phyloP scores from a whole-genome alignment of 495 filamentous ascomycete genomes.

The Xylaria cubensis region DNA sequence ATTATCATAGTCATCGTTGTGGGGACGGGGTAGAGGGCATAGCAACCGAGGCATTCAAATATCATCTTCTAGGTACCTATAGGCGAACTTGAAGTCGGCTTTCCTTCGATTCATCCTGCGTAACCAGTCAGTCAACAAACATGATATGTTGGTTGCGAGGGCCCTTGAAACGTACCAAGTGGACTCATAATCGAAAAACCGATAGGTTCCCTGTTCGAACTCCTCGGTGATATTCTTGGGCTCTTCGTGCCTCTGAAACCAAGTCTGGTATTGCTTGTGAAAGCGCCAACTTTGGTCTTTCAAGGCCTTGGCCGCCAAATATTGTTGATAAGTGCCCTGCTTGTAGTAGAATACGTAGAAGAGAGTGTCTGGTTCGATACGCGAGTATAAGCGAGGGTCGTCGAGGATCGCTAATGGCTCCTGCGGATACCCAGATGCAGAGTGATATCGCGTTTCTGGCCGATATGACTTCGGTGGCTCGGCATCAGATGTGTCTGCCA shows the following conservation, averaged over 20 bases:
- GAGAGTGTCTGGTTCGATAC: conserved; percentile 93
- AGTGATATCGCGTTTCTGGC: conserved; percentile 69
- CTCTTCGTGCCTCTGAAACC: conserved; percentile 98
- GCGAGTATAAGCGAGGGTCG: conserved; percentile 82
- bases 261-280: conserved; percentile 99
- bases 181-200: conserved; percentile 99
- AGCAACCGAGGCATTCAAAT: conserved; percentile 54
- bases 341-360: conserved; percentile 99
- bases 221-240: conserved; percentile 98
- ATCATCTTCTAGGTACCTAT: conserved; percentile 95
- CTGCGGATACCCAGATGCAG: conserved; percentile 86
- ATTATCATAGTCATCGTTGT: conserved; percentile 6
- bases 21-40: not conserved
- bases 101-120: conserved; percentile 98
- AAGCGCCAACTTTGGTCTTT: conserved; percentile 98
- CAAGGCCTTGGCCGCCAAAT: conserved; percentile 91
- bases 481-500: conserved; percentile 71
- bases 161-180: conserved; percentile 78
- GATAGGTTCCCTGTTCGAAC: conserved; percentile 96
- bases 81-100: conserved; percentile 97
- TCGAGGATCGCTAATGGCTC: conserved; percentile 89
- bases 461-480: conserved; percentile 84
- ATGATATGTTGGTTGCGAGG: not conserved
- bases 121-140: conserved; percentile 21
- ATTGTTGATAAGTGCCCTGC: conserved; percentile 94